Evolutionary conservation across 2,329 filamentous ascomycete genomes (phyloP), one percentile per base, ranked within the genome.

Genomic region (Aureobasidium sp.): DNA sequence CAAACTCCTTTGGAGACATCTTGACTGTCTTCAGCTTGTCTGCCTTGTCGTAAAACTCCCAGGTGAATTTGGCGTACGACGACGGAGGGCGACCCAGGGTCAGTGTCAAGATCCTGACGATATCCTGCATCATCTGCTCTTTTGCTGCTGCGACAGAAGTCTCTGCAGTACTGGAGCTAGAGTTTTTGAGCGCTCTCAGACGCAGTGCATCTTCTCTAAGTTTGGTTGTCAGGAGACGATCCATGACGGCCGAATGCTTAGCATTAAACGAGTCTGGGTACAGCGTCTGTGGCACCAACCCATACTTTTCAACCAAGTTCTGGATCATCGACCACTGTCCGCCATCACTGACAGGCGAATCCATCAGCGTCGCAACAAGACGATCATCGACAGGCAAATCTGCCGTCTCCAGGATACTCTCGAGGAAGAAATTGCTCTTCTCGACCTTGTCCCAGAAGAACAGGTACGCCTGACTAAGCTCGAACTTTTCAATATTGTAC

Each of bases 361-460:
- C 76, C 31, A 93, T 78, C 3, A 96, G 76, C 4, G 82, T 82
- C 71, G 91, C 87, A 3, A 96, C 81, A 4, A 95, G 76, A 11
- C 91, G 79, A 25, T 86, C 82, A 66, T 92, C 89, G 1, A 95
- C 80, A 37, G 87, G 84, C 68, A 91, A 82, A 57, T 79, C 78
- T 0, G 84, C 82, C 0, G 91, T 95, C 65, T 90, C 85, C 61
- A 96, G 83, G 64, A 93, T 84, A 69, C 89, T 88, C 75, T 95
- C 90, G 20, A 96, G 82, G 77, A 95, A 96, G 79, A 84, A 96
- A 74, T 96, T 96, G 9, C 88, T 82, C 75, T 96, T 96, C 75
- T 96, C 91, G 22, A 96, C 84, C 77, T 96, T 96, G 74, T 96
- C 91, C 87, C 89, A 95, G 81, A 91, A 96, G 77, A 93, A 96